A percentile compares a stretch with the other conserved stretches of the same genome.
phyloP scores from a whole-genome alignment of 352 stramenopile species.

The Phytophthora cajani region DNA sequence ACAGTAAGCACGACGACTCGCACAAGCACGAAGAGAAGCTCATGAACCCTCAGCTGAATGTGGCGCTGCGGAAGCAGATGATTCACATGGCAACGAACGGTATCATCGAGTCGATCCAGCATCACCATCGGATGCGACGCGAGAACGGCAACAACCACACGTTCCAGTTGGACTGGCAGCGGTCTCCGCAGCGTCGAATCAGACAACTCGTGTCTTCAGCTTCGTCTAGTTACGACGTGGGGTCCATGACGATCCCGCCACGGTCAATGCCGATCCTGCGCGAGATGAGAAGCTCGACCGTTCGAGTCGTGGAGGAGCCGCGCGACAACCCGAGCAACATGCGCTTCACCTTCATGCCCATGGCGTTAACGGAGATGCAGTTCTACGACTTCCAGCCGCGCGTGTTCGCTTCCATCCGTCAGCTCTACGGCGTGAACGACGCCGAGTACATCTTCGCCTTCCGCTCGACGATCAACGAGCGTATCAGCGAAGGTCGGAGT shows the following conservation, averaged over 20 bases:
- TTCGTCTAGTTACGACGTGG: conserved; percentile 38
- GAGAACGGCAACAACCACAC: conserved; percentile 82
- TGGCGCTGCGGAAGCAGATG: conserved; percentile 84
- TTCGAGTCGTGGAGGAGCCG: conserved; percentile 68
- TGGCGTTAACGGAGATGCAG: conserved; percentile 85
- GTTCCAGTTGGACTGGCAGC: conserved; percentile 83
- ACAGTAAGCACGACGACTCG: conserved; percentile 15
- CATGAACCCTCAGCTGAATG: conserved; percentile 89
- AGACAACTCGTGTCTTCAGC: conserved; percentile 43
- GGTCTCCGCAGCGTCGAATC: conserved; percentile 64
- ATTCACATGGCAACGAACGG: conserved; percentile 90
- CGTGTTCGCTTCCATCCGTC: conserved; percentile 81
- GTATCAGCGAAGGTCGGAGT: conserved; percentile 88
- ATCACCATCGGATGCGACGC: conserved; percentile 74
- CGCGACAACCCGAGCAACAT: conserved; percentile 48
- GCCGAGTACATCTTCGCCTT: conserved; percentile 85
- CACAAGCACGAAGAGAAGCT: conserved; percentile 47
- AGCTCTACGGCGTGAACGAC: conserved; percentile 73
- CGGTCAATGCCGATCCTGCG: conserved; percentile 37
- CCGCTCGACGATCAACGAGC: conserved; percentile 86
- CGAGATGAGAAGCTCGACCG: conserved; percentile 58
- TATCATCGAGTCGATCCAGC: conserved; percentile 87
- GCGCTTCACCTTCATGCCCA: conserved; percentile 69
- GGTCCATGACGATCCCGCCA: conserved; percentile 41
- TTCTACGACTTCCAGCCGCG: conserved; percentile 88